Evolutionary conservation across 116 monocot genomes (phyloP).

Genomic region (Trichopus zeylanicus): DNA sequence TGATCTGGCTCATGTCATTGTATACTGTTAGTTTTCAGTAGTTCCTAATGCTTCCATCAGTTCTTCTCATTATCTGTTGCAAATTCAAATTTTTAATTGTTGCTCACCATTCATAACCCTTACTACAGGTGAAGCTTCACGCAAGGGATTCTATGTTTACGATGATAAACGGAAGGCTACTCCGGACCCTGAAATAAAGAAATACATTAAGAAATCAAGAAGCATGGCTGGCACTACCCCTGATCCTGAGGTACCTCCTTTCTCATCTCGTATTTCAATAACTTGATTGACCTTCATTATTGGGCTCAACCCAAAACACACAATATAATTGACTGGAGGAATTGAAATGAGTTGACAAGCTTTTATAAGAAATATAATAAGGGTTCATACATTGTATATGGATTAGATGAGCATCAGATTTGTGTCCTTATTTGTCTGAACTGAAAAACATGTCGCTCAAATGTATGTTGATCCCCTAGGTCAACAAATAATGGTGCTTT

Average conservation of each 20-base stretch:
- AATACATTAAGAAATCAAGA: constrained; percentile 70
- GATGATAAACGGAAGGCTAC: constrained; percentile 66
- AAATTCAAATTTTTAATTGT: not conserved
- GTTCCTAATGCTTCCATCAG: not conserved
- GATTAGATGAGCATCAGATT: no score
- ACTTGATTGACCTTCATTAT: not conserved
- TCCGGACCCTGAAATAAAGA: constrained; percentile 77
- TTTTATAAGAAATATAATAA: no score
- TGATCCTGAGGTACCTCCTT: constrained; percentile 40
- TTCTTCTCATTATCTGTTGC: not conserved
- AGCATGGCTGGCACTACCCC: constrained; percentile 43
- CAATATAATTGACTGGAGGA: not conserved
- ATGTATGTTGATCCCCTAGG: no score
- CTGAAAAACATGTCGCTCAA: no score
- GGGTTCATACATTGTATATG: no score
- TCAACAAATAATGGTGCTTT: no score
- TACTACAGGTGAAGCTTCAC: constrained; percentile 69
- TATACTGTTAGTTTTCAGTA: not conserved
- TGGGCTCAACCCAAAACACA: no score
- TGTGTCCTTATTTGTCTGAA: no score
- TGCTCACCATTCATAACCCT: not conserved
- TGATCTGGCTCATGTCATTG: not conserved
- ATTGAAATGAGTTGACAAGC: not conserved
- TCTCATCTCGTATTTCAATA: not conserved
- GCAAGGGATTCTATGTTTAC: constrained; percentile 79